Evolutionary conservation across 805 yeast species (phyloP).

Genomic region (Candida piceae): DNA sequence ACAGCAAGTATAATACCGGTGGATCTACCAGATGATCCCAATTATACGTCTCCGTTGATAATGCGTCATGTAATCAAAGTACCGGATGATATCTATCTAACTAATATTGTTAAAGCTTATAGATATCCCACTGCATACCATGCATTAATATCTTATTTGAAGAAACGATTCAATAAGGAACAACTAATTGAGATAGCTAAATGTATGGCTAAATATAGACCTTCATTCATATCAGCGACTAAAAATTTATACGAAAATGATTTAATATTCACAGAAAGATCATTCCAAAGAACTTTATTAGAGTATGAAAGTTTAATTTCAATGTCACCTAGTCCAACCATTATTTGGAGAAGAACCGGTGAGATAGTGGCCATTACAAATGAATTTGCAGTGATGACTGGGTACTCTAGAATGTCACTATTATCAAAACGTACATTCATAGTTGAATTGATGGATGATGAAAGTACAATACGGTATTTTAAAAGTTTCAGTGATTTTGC

Average conservation of each 20-base stretch:
- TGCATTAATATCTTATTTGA: constrained; percentile 50
- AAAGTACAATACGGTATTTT: constrained; percentile 66
- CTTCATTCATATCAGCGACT: constrained; percentile 73
- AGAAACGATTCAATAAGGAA: constrained; percentile 40
- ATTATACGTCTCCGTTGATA: constrained; percentile 53
- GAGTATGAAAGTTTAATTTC: constrained; percentile 53
- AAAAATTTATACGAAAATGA: constrained; percentile 69
- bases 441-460: constrained; percentile 79
- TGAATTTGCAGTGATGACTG: constrained; percentile 67
- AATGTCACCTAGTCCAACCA: constrained; percentile 71
- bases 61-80: constrained; percentile 52
- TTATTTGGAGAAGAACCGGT: constrained; percentile 83
- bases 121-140: constrained; percentile 63
- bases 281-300: constrained; percentile 49
- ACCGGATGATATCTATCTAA: constrained; percentile 44
- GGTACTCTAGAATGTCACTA: constrained; percentile 53
- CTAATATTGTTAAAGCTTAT: constrained; percentile 40
- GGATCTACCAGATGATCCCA: constrained; percentile 34
- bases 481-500: constrained; percentile 67
- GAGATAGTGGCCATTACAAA: constrained; percentile 76
- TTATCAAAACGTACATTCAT: constrained; percentile 60
- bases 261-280: constrained; percentile 54
- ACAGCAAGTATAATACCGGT: constrained; percentile 39
- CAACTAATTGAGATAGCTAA: constrained; percentile 42
- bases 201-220: constrained; percentile 62